phyloP scores from a whole-genome alignment of 139 green algal species.

The Pseudopediastrum boryanum region DNA sequence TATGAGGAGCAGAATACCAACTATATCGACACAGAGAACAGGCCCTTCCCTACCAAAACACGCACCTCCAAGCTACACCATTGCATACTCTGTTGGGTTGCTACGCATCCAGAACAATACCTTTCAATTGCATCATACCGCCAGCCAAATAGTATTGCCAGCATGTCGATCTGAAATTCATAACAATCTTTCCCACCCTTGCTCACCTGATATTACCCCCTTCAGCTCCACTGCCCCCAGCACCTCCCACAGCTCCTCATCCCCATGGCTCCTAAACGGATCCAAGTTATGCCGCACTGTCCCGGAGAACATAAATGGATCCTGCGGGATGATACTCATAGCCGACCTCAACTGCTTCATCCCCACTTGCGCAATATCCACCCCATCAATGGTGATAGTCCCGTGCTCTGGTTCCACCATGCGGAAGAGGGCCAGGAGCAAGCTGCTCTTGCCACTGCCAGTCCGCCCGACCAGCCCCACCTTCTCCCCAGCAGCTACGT shows the following conservation, averaged over 20 bases:
- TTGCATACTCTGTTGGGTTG: too few species aligned
- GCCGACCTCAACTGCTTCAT: slow-evolving; percentile 74
- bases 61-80: too few species aligned
- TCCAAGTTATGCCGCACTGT: slow-evolving; percentile 93
- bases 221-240: slow-evolving; percentile 78
- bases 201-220: slow-evolving; percentile 34
- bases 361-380: slow-evolving; percentile 77
- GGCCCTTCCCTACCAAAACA: too few species aligned
- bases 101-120: too few species aligned
- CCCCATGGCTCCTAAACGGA: slow-evolving; percentile 75
- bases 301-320: slow-evolving; percentile 90
- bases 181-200: neutral
- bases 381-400: slow-evolving; percentile 81
- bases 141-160: too few species aligned
- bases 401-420: slow-evolving; percentile 84
- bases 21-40: too few species aligned
- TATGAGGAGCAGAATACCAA: too few species aligned
- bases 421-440: slow-evolving; percentile 86
- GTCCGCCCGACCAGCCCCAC: slow-evolving; percentile 88
- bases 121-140: too few species aligned
- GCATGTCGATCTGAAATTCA: neutral
- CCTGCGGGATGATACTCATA: slow-evolving; percentile 90
- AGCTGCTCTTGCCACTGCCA: slow-evolving; percentile 83
- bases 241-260: slow-evolving; percentile 81
- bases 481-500: slow-evolving; percentile 68